Evolutionary conservation across 2,329 filamentous ascomycete species (phyloP).

Genomic region (Blastomyces parvus): DNA sequence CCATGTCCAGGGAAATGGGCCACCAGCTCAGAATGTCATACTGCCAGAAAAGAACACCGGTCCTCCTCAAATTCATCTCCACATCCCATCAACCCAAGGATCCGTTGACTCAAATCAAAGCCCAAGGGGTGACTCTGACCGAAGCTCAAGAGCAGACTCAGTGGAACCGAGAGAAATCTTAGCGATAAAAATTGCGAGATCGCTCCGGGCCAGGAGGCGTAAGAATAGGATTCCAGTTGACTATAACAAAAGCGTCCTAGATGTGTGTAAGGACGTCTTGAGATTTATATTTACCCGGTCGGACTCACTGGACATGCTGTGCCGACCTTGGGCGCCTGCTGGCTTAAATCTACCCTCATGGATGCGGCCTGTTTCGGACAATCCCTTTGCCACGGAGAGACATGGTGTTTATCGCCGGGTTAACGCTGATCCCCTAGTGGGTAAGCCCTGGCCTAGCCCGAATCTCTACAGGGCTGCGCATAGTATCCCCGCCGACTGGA

Average conservation of each 20-base stretch:
- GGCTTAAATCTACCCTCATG: neutral
- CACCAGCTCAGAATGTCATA: neutral
- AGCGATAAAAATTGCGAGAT: neutral
- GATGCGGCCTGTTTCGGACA: slow-evolving; percentile 2
- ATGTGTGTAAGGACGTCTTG: neutral
- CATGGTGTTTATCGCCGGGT: slow-evolving; percentile 1
- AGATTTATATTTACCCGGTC: slow-evolving; percentile 1
- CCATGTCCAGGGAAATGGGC: neutral
- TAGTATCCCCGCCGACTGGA: neutral
- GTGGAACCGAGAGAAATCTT: neutral
- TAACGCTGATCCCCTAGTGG: neutral
- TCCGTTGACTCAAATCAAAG: neutral
- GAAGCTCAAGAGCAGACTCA: neutral
- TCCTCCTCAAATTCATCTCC: neutral
- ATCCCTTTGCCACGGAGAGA: neutral
- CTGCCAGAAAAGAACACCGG: neutral
- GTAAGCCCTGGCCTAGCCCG: slow-evolving; percentile 1
- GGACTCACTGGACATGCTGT: slow-evolving; percentile 2
- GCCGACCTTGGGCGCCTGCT: neutral
- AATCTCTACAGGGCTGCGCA: slow-evolving; percentile 4
- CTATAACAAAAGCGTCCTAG: slow-evolving; percentile 2
- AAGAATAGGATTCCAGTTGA: slow-evolving; percentile 1
- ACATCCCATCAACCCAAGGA: neutral
- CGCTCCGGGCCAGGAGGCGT: neutral
- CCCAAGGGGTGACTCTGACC: neutral